phyloP scores from a whole-genome alignment of 2,329 filamentous ascomycete genomes.

The Fusarium temperatum region DNA sequence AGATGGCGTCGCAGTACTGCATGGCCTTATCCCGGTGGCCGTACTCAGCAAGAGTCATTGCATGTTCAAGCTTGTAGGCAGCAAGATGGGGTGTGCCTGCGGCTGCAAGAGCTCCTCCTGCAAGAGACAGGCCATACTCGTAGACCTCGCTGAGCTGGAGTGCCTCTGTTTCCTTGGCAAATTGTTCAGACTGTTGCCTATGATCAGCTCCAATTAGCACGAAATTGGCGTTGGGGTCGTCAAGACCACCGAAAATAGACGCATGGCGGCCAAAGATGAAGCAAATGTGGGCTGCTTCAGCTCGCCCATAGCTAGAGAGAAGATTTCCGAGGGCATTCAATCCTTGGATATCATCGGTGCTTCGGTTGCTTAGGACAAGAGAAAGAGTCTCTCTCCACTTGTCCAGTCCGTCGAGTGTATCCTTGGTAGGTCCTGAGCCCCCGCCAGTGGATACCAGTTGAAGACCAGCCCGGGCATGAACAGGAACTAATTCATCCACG shows the following conservation, averaged over 20 bases:
- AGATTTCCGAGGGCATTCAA: slow-evolving; percentile 83
- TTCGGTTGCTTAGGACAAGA: slow-evolving; percentile 88
- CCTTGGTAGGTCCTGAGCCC: slow-evolving; percentile 68
- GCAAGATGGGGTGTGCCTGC: slow-evolving; percentile 82
- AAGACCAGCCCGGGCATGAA: slow-evolving; percentile 89
- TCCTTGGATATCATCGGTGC: slow-evolving; percentile 78
- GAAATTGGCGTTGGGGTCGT: slow-evolving; percentile 81
- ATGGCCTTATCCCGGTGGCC: slow-evolving; percentile 85
- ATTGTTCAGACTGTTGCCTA: slow-evolving; percentile 72
- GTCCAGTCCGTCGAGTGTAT: slow-evolving; percentile 84
- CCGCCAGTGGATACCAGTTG: slow-evolving; percentile 86
- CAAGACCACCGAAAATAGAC: slow-evolving; percentile 80
- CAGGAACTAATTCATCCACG: slow-evolving; percentile 93
- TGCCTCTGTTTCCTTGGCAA: slow-evolving; percentile 82
- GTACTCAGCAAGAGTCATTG: slow-evolving; percentile 82
- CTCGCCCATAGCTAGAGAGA: slow-evolving; percentile 83
- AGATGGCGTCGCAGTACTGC: slow-evolving; percentile 89
- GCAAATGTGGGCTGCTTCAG: slow-evolving; percentile 93
- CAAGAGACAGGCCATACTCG: slow-evolving; percentile 85
- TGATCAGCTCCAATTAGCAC: slow-evolving; percentile 89
- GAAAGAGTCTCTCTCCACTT: slow-evolving; percentile 93
- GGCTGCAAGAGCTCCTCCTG: slow-evolving; percentile 60
- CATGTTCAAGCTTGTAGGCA: slow-evolving; percentile 91
- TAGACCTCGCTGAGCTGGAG: slow-evolving; percentile 97
- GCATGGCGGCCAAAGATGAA: slow-evolving; percentile 83